Evolutionary conservation across 2,329 filamentous ascomycete species (phyloP), one percentile per base, ranked within the genome.

Genomic region (Leptographium wingfieldii): DNA sequence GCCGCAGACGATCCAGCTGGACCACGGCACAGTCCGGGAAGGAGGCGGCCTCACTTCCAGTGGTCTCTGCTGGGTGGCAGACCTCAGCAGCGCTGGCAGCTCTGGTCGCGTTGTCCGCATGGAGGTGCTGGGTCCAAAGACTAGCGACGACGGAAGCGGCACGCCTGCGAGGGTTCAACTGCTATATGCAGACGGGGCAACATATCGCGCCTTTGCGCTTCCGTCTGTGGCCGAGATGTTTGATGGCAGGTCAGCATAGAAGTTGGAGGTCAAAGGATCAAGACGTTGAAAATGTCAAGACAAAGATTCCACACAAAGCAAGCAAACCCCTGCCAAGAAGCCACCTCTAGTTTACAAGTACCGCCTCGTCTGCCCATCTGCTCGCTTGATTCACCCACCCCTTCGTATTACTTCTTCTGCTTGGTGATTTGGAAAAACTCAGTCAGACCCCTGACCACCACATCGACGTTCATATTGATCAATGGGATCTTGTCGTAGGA

Each of bases 381-480:
- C 38, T 57, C 22, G 25, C 29, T 49, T 7, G 31, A 3, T 31
- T 31, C 31, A 7, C 31, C 31, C 5, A 5, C 31, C 7, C 31
- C 31, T 16, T 3, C 2, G 10, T 12, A 14, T 58, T 61, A 62
- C 58, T 61, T 74, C 55, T 73, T 81, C 59, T 78, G 76, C 69
- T 84, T 86, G 10, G 83, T 86, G 62, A 87, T 85, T 67, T 86
- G 80, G 67, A 94, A 94, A 63, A 94, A 90, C 69, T 91, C 84
- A 48, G 84, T 83, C 68, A 95, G 72, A 0, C 89, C 89, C 67
- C 88, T 84, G 56, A 92, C 88, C 38, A 92, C 86, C 0, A 89
- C 85, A 67, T 90, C 86, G 2, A 92, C 87, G 67, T 95, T 94
- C 82, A 92, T 90, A 66, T 91, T 90, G 63, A 95, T 88, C 63